Evolutionary conservation across 805 yeast genomes (phyloP).

Genomic region (Candida koratica): DNA sequence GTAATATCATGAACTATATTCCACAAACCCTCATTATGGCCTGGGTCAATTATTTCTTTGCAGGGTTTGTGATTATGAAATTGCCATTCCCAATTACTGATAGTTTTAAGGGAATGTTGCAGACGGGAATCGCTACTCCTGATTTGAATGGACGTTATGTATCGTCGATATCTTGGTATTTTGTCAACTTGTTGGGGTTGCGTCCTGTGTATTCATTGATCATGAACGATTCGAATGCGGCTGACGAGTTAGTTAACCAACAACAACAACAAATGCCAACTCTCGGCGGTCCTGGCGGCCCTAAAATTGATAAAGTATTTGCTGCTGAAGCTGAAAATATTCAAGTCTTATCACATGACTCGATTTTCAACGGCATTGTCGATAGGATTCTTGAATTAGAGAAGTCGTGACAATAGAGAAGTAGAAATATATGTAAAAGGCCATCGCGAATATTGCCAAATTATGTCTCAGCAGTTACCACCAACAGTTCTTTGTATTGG

Average conservation of each 20-base stretch:
- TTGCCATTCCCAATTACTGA: slow-evolving; percentile 89
- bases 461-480: no score
- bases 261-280: slow-evolving; percentile 41
- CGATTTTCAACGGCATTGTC: slow-evolving; percentile 57
- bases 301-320: slow-evolving; percentile 61
- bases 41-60: slow-evolving; percentile 91
- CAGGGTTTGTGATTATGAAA: slow-evolving; percentile 76
- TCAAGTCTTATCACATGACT: slow-evolving; percentile 52
- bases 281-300: slow-evolving; percentile 54
- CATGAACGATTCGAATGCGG: slow-evolving; percentile 50
- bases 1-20: slow-evolving; percentile 74
- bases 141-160: slow-evolving; percentile 92
- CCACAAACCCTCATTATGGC: slow-evolving; percentile 95
- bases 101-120: slow-evolving; percentile 89
- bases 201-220: slow-evolving; percentile 72
- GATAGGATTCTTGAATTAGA: slow-evolving; percentile 34
- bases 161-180: slow-evolving; percentile 92
- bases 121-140: slow-evolving; percentile 76
- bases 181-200: slow-evolving; percentile 80
- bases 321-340: slow-evolving; percentile 69
- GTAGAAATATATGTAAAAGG: not conserved
- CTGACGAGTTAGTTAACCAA: slow-evolving; percentile 40
- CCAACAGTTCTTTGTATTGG: slow-evolving; percentile 46
- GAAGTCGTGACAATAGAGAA: not conserved
- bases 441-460: no score